Conservation (phyloP, 78 protist species). For the Fonticula alba region DNA sequence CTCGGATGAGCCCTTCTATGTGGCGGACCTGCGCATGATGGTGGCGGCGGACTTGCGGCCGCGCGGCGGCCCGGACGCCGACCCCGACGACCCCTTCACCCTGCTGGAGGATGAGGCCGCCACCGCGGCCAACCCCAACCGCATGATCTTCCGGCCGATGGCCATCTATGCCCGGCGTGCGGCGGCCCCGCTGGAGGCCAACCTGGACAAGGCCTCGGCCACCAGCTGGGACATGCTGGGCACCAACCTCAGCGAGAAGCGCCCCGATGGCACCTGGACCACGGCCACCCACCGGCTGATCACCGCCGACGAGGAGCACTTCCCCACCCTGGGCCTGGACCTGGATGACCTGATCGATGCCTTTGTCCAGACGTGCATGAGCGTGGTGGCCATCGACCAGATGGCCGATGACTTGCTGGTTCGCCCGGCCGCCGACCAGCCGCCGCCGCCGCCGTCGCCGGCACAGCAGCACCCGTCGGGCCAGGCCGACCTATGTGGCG, state of each 20-base stretch:
- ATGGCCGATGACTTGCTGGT: slow-evolving; percentile 8
- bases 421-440: too few relatives aligned
- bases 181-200: slow-evolving; percentile 8
- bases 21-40: slow-evolving; percentile 39
- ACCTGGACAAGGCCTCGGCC: neutral
- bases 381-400: slow-evolving; percentile 30
- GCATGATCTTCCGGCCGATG: slow-evolving; percentile 21
- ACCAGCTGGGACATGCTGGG: slow-evolving; percentile 42
- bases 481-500: too few relatives aligned
- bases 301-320: slow-evolving; percentile 23
- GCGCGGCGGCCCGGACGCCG: neutral
- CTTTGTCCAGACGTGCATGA: slow-evolving; percentile 28
- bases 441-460: too few relatives aligned
- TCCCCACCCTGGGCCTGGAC: slow-evolving; percentile 33
- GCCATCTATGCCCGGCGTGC: slow-evolving; percentile 34
- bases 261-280: slow-evolving; percentile 9
- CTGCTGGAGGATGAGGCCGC: too few relatives aligned
- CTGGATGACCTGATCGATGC: slow-evolving; percentile 43
- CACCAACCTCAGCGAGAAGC: slow-evolving; percentile 22
- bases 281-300: slow-evolving; percentile 33
- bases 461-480: too few relatives aligned
- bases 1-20: too few relatives aligned
- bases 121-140: neutral
- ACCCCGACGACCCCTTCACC: too few relatives aligned
- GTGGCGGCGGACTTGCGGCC: too few relatives aligned